phyloP scores from a whole-genome alignment of 2,329 filamentous ascomycete species.

The Talaromyces pinophilus region DNA sequence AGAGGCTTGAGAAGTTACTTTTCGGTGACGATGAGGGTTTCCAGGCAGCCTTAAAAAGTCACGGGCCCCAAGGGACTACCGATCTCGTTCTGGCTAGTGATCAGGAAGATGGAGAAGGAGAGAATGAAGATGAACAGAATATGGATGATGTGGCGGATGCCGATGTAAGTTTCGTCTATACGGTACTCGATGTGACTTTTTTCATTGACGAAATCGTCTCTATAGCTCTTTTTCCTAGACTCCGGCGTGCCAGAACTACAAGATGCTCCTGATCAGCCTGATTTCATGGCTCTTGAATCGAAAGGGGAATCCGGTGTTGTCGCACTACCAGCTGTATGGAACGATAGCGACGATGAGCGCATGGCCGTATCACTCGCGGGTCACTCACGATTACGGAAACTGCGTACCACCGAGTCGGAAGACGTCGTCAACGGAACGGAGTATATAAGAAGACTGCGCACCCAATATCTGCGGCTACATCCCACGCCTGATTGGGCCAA shows the following conservation, averaged over 20 bases:
- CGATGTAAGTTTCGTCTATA: slow-evolving; percentile 54
- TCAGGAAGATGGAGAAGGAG: slow-evolving; percentile 33
- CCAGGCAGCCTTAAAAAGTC: slow-evolving; percentile 67
- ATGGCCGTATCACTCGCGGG: slow-evolving; percentile 79
- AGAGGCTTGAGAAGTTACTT: slow-evolving; percentile 82
- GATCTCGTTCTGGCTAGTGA: slow-evolving; percentile 39
- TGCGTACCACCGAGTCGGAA: slow-evolving; percentile 77
- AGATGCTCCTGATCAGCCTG: slow-evolving; percentile 36
- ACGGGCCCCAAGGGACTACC: slow-evolving; percentile 46
- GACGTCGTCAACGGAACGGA: slow-evolving; percentile 84
- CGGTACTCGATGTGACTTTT: background rate
- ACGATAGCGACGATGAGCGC: slow-evolving; percentile 93
- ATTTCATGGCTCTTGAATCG: slow-evolving; percentile 42
- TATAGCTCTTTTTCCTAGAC: slow-evolving; percentile 77
- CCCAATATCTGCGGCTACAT: slow-evolving; percentile 68
- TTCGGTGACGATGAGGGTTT: slow-evolving; percentile 88
- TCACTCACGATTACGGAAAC: slow-evolving; percentile 74
- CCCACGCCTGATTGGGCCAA: slow-evolving; percentile 64
- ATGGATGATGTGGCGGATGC: slow-evolving; percentile 72
- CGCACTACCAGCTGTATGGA: slow-evolving; percentile 61
- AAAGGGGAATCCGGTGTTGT: slow-evolving; percentile 23
- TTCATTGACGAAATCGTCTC: background rate
- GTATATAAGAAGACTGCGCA: slow-evolving; percentile 76
- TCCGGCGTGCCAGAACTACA: slow-evolving; percentile 55
- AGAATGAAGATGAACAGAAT: slow-evolving; percentile 51